phyloP scores from a whole-genome alignment of 179 eudicot genomes.

The Nepenthes alata region DNA sequence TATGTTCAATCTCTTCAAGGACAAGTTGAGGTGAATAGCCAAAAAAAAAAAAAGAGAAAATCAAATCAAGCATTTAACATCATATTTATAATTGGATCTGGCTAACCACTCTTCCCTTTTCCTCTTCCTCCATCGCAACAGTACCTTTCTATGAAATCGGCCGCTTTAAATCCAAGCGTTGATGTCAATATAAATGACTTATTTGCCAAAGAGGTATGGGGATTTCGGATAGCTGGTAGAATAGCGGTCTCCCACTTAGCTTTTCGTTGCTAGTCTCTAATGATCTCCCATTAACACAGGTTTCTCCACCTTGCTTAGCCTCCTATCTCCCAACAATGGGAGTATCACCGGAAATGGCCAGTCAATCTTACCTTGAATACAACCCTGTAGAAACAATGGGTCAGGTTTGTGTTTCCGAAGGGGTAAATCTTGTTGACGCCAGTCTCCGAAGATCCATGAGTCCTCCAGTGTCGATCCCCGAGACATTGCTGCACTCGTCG shows the following conservation, averaged over 20 bases:
- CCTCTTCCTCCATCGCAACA: conserved; percentile 9
- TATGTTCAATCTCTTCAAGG: conserved; percentile 90
- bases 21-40: conserved; percentile 65
- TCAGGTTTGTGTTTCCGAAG: conserved; percentile 32
- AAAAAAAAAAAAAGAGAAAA: no score
- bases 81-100: background rate
- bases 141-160: conserved; percentile 92
- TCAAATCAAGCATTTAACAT: no score
- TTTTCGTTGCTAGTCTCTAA: background rate
- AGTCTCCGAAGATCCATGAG: conserved; percentile 41
- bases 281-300: conserved; percentile 23
- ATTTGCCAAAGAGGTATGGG: conserved; percentile 42
- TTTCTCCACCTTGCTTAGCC: conserved; percentile 41
- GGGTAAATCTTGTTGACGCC: conserved; percentile 27
- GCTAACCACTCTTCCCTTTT: background rate
- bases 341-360: conserved; percentile 32
- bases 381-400: conserved; percentile 38
- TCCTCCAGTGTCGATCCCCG: conserved; percentile 46
- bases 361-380: conserved; percentile 37
- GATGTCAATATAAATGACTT: conserved; percentile 61
- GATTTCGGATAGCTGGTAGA: background rate
- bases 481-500: conserved; percentile 43
- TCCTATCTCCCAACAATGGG: conserved; percentile 41
- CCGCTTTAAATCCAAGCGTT: conserved; percentile 59
- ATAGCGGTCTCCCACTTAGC: background rate